Percentiles rank a stretch among this genome's conserved stretches.
phyloP scores from a whole-genome alignment of 2,329 filamentous ascomycete species.

The Monilinia laxa region DNA sequence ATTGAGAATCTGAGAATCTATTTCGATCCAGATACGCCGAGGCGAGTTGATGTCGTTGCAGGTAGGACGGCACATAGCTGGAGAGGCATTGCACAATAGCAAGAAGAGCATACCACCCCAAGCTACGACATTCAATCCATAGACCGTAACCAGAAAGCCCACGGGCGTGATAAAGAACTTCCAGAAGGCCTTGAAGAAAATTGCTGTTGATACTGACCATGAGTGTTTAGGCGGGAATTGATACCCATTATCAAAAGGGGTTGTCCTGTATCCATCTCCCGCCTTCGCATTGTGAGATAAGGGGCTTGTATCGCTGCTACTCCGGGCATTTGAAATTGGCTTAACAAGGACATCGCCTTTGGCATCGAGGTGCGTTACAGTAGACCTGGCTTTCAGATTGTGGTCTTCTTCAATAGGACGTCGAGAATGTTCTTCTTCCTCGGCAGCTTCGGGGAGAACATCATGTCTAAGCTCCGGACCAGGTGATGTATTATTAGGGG shows the following conservation, averaged over 20 bases:
- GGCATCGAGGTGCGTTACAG: background rate
- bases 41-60: constrained; percentile 75
- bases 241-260: constrained; percentile 60
- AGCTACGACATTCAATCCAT: constrained; percentile 78
- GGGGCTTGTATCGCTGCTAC: constrained; percentile 32
- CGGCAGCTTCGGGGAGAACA: constrained; percentile 31
- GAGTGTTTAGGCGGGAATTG: constrained; percentile 63
- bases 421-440: constrained; percentile 26
- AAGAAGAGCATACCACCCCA: constrained; percentile 93
- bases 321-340: background rate
- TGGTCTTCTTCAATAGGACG: background rate
- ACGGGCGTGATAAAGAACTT: constrained; percentile 72
- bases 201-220: constrained; percentile 57
- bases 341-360: background rate
- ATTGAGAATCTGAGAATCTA: constrained; percentile 79
- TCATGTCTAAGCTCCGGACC: constrained; percentile 28
- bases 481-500: constrained; percentile 18
- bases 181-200: constrained; percentile 63
- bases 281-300: constrained; percentile 27
- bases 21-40: constrained; percentile 81
- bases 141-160: constrained; percentile 75
- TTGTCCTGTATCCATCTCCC: constrained; percentile 34
- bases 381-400: background rate
- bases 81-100: constrained; percentile 71
- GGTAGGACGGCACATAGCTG: constrained; percentile 68